These are phyloP conservation scores for Pythium vanterpoolii DNA, from an alignment of 352 stramenopile species.

Conservation along the genomic window DNA sequence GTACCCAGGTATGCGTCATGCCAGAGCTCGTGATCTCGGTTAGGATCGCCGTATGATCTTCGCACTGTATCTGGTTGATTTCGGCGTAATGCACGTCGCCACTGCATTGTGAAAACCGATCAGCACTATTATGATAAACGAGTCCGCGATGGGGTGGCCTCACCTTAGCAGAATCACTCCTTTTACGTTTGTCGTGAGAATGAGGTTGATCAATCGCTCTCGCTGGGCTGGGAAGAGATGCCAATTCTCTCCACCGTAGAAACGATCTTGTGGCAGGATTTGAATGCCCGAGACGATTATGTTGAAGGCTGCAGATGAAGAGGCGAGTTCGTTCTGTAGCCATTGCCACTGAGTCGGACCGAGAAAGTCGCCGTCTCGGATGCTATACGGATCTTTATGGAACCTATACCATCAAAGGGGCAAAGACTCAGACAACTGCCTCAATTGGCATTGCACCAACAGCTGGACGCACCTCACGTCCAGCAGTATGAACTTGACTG, in stretches of 20 bases:
- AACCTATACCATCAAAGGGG: conserved; percentile 22
- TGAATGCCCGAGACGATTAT: conserved; percentile 74
- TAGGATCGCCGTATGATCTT: conserved; percentile 22
- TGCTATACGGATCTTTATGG: conserved; percentile 36
- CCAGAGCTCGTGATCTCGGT: conserved; percentile 67
- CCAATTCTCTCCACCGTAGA: conserved; percentile 59
- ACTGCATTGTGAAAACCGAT: too few species aligned
- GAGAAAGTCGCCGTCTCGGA: conserved; percentile 35
- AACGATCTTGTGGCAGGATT: conserved; percentile 43
- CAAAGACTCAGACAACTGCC: background rate
- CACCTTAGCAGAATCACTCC: conserved; percentile 59
- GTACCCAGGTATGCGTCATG: conserved; percentile 81
- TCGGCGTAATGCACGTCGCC: conserved; percentile 79
- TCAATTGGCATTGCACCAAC: background rate
- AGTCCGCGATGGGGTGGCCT: too few species aligned
- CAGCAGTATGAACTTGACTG: conserved; percentile 42
- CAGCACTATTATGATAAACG: too few species aligned
- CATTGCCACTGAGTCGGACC: conserved; percentile 41
- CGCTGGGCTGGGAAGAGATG: conserved; percentile 48
- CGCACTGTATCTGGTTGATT: conserved; percentile 68
- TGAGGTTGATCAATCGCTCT: conserved; percentile 47
- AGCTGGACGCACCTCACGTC: conserved; percentile 30
- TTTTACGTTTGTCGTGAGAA: conserved; percentile 42
- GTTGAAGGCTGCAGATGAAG: conserved; percentile 57
- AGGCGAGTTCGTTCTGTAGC: conserved; percentile 34